phyloP scores from a whole-genome alignment of 1,139 yeast species.

The Hansenula anomala region DNA sequence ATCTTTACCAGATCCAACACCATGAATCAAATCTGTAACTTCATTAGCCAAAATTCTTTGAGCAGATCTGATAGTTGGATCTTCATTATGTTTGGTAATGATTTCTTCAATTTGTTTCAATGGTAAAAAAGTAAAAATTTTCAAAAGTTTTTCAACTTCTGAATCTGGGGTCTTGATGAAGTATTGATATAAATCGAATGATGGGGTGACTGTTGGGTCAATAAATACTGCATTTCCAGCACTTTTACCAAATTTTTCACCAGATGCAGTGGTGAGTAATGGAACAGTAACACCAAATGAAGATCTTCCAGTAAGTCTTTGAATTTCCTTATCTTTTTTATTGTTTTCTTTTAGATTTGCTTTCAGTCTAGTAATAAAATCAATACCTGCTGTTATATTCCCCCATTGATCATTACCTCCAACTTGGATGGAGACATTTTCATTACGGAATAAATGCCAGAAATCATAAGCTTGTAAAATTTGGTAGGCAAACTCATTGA shows the following conservation, averaged over 20 bases:
- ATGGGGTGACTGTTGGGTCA: conserved; percentile 63
- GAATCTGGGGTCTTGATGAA: conserved; percentile 79
- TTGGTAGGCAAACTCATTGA: conserved; percentile 91
- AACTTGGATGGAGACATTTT: conserved; percentile 67
- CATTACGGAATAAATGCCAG: conserved; percentile 65
- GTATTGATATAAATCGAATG: conserved; percentile 82
- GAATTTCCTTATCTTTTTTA: conserved; percentile 18
- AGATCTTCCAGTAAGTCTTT: conserved; percentile 13
- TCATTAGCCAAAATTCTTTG: conserved; percentile 79
- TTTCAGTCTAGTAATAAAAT: conserved; percentile 65
- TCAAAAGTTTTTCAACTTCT: conserved; percentile 64
- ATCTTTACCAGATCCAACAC: conserved; percentile 65
- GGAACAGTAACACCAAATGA: conserved; percentile 89
- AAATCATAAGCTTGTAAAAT: conserved; percentile 92
- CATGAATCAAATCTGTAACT: conserved; percentile 84
- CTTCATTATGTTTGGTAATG: conserved; percentile 43
- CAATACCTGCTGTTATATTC: conserved; percentile 93
- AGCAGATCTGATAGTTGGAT: conserved; percentile 64
- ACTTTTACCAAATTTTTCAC: conserved; percentile 94
- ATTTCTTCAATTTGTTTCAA: conserved; percentile 48
- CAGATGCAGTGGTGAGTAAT: conserved; percentile 77
- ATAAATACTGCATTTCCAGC: conserved; percentile 97
- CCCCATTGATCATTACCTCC: conserved; percentile 99
- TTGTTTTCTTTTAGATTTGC: conserved; percentile 23
- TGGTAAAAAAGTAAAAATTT: conserved; percentile 78